Evolutionary conservation across 805 yeast species (phyloP), one percentile per base, ranked within the genome.

Genomic region (Teunomyces panamensis): DNA sequence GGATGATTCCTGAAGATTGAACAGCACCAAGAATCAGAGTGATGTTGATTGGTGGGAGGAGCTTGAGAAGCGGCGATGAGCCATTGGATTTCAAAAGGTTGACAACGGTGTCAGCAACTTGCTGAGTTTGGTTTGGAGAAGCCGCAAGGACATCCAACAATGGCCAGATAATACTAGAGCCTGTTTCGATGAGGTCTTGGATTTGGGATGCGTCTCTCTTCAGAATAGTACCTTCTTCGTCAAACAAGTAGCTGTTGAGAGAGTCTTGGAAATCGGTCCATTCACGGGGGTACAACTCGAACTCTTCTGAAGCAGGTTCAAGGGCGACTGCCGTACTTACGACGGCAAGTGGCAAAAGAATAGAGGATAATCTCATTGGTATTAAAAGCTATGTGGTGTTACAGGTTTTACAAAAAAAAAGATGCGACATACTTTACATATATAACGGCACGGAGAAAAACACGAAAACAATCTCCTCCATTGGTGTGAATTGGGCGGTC

Each of bases 141-240:
- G 53, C 51, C 0, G 74, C 73, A 11, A 71, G 56, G 37, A 60
- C 64, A 34, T 65, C 59, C 16, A 69, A 49, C 17, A 64, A 55
- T 13, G 54, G 48, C 9, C 53, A 35, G 16, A 65, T 46, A 10
- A 65, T 52, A 3, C 67, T 67, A 5, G 69, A 63, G 27, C 53
- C 49, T 1, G 44, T 20, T 13, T 29, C 34, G 16, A 52, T 29
- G n/a, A 47, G 39, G 26, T 30, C 34, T 29, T 46, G 50, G 30
- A 48, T 16, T 24, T 28, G 17, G 30, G 44, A 9, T 9, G 26
- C 39, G 29, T 26, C 48, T 6, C 48, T 29, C 34, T 48, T 45
- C 30, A 10, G 24, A 9, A 42, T 20, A 6, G 44, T 17, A 9
- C 17, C 39, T 16, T 36, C 43, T 10, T 32, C 17, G 11, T 26